A percentile compares a stretch with the other conserved stretches of the same genome.
Conservation (phyloP, 2,329 filamentous ascomycete genomes). For the Metarhizium sp. region DNA sequence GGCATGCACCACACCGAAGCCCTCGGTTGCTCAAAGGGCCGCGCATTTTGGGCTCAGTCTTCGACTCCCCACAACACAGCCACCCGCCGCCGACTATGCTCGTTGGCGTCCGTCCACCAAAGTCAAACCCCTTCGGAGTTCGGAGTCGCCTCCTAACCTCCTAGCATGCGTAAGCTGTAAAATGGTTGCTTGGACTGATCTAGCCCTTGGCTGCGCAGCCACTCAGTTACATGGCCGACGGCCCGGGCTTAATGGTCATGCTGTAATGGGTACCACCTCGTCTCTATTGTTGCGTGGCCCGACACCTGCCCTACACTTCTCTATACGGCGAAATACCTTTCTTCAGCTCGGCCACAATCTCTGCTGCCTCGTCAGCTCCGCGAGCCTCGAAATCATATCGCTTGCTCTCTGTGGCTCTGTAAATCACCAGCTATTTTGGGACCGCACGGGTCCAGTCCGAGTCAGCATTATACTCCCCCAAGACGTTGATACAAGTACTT, state of each 20-base stretch:
- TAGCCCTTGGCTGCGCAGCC: background rate
- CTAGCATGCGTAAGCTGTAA: background rate
- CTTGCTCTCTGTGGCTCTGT: constrained; percentile 67
- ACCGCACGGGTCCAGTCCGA: background rate
- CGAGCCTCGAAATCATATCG: constrained; percentile 79
- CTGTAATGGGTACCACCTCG: too few species aligned
- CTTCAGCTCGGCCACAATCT: constrained; percentile 71
- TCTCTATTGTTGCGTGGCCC: too few species aligned
- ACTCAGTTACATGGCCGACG: too few species aligned
- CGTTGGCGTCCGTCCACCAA: too few species aligned
- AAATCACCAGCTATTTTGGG: constrained; percentile 52
- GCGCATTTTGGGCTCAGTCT: too few species aligned
- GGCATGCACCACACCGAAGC: background rate
- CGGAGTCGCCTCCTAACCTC: background rate
- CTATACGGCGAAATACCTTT: constrained; percentile 62
- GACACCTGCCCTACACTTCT: constrained; percentile 26
- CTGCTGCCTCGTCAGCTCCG: constrained; percentile 60
- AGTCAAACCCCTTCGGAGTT: background rate
- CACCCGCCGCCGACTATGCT: background rate
- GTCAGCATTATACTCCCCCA: background rate
- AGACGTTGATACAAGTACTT: background rate
- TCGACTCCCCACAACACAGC: background rate
- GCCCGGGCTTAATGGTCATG: too few species aligned
- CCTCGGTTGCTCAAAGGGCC: background rate
- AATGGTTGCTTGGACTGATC: background rate